phyloP scores from a whole-genome alignment of 345 rosid genomes.

The Kandelia obovata region DNA sequence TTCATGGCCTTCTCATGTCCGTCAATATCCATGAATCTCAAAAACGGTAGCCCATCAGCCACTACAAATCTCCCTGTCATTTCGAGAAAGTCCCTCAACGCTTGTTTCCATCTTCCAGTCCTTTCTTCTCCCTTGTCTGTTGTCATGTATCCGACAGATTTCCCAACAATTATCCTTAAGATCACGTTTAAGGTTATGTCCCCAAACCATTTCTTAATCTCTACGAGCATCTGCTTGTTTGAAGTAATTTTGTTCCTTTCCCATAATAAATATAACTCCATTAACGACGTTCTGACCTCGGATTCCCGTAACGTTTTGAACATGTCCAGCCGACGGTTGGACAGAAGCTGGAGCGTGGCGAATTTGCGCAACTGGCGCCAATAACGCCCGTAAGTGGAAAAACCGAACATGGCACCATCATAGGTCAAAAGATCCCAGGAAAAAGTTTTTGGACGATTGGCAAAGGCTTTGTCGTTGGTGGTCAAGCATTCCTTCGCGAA shows the following conservation, averaged over 20 bases:
- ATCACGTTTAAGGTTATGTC: conserved; percentile 20
- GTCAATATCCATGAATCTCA: conserved; percentile 35
- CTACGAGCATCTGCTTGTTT: conserved; percentile 1
- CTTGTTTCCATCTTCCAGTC: background rate
- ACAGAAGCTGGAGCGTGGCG: conserved; percentile 30
- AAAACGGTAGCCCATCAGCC: conserved; percentile 29
- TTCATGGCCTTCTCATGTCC: conserved; percentile 34
- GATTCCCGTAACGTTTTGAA: conserved; percentile 18
- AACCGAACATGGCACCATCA: conserved; percentile 17
- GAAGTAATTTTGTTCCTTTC: background rate
- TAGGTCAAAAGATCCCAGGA: conserved; percentile 19
- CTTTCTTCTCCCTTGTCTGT: background rate
- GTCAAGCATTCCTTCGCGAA: conserved; percentile 32
- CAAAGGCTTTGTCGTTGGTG: conserved; percentile 27
- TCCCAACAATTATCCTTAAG: conserved; percentile 8
- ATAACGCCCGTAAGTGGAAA: conserved; percentile 26
- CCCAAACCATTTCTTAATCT: conserved; percentile 11
- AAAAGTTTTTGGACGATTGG: conserved; percentile 20
- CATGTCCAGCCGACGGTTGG: conserved; percentile 26
- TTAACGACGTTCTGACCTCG: conserved; percentile 10
- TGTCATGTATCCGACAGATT: background rate
- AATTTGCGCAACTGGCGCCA: conserved; percentile 37
- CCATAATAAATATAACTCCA: conserved; percentile 8
- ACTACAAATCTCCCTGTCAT: conserved; percentile 21
- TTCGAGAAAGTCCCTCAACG: conserved; percentile 8